These are phyloP conservation scores for Fusarium sp. DNA, from an alignment of 2,329 filamentous ascomycete genomes.

Conservation along the genomic window DNA sequence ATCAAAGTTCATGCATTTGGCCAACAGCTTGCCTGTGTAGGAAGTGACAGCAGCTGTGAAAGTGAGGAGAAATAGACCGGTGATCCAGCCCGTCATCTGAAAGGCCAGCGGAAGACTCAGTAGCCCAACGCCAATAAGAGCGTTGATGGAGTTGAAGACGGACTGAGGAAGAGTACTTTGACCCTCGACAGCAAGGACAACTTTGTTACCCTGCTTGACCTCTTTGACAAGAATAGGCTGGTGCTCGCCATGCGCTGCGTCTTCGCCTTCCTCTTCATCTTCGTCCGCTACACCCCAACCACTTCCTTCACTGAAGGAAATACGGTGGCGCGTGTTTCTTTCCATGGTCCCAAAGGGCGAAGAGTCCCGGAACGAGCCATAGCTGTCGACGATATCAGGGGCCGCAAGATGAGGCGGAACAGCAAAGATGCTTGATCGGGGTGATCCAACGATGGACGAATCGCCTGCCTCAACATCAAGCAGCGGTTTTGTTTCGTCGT, in stretches of 20 bases:
- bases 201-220: slow-evolving; percentile 86
- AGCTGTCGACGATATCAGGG: slow-evolving; percentile 78
- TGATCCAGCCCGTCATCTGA: slow-evolving; percentile 88
- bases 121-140: slow-evolving; percentile 89
- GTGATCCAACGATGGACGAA: slow-evolving; percentile 45
- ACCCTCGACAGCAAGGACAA: slow-evolving; percentile 86
- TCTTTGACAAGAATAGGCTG: slow-evolving; percentile 89
- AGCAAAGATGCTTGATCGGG: slow-evolving; percentile 63
- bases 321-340: slow-evolving; percentile 51
- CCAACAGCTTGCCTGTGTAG: slow-evolving; percentile 87
- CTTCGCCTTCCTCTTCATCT: slow-evolving; percentile 44
- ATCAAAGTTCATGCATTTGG: slow-evolving; percentile 90
- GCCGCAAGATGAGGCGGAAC: slow-evolving; percentile 72
- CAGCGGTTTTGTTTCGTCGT: slow-evolving; percentile 62
- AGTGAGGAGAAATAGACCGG: slow-evolving; percentile 79
- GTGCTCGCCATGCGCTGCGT: slow-evolving; percentile 65
- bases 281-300: slow-evolving; percentile 53
- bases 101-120: slow-evolving; percentile 89
- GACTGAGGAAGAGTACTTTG: slow-evolving; percentile 97
- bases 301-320: slow-evolving; percentile 60
- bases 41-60: slow-evolving; percentile 80
- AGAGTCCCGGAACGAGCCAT: slow-evolving; percentile 64
- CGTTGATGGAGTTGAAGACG: slow-evolving; percentile 95
- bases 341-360: slow-evolving; percentile 66
- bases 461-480: slow-evolving; percentile 58